Evolutionary conservation across 2,329 filamentous ascomycete species (phyloP).

Genomic region (Calonectria crousiana): DNA sequence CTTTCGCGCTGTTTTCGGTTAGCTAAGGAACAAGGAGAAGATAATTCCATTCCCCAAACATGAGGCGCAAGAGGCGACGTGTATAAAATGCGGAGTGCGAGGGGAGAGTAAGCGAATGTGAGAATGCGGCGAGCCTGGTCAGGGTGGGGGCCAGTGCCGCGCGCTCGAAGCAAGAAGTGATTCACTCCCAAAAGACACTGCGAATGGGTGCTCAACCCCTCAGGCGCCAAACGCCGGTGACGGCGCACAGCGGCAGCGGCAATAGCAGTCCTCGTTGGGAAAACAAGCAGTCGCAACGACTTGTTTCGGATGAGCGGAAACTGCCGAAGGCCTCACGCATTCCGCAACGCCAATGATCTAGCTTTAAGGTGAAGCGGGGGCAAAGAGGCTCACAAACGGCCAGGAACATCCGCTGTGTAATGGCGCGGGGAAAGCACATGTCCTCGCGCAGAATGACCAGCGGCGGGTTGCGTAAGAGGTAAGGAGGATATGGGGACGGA

Average conservation of each 20-base stretch:
- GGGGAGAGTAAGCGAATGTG: slow-evolving; percentile 26
- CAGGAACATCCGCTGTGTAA: slow-evolving; percentile 29
- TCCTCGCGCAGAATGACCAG: slow-evolving; percentile 27
- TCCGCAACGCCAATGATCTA: slow-evolving; percentile 30
- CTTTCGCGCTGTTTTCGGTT: slow-evolving; percentile 78
- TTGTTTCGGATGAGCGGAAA: slow-evolving; percentile 40
- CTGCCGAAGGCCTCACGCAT: slow-evolving; percentile 26
- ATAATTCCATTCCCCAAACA: slow-evolving; percentile 32
- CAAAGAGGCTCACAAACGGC: slow-evolving; percentile 25
- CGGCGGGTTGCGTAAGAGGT: slow-evolving; percentile 32
- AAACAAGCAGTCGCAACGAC: slow-evolving; percentile 27
- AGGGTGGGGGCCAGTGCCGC: slow-evolving; percentile 22
- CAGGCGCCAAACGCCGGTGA: not conserved
- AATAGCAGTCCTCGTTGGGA: not conserved
- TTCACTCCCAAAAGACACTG: slow-evolving; percentile 12
- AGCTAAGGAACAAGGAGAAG: slow-evolving; percentile 35
- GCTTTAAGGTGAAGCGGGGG: slow-evolving; percentile 35
- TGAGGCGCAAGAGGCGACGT: slow-evolving; percentile 17
- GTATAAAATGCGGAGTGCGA: slow-evolving; percentile 12
- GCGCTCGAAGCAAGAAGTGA: slow-evolving; percentile 20
- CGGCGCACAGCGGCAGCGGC: slow-evolving; percentile 10
- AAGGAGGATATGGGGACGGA: slow-evolving; percentile 22
- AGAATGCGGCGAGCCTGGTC: slow-evolving; percentile 13
- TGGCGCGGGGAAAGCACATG: slow-evolving; percentile 40
- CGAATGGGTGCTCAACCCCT: slow-evolving; percentile 11